Evolutionary conservation across 2,329 filamentous ascomycete species (phyloP).

Genomic region (Alternaria incomplexa): DNA sequence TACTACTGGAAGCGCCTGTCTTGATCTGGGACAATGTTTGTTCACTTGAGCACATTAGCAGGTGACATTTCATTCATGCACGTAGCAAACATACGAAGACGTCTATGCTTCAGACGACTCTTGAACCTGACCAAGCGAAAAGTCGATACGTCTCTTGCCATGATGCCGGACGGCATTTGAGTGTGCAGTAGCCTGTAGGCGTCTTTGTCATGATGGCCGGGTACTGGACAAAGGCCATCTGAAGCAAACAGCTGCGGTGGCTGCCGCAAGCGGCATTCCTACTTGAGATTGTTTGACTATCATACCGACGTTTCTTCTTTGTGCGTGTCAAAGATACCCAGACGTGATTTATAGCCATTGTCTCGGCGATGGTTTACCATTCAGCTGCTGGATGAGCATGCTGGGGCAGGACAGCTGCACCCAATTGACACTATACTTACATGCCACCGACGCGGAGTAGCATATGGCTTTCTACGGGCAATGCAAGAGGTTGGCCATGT

Average conservation of each 20-base stretch:
- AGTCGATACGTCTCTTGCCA: neutral
- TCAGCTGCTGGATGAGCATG: neutral
- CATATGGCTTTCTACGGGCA: neutral
- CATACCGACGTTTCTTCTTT: conserved; percentile 17
- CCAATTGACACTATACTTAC: neutral
- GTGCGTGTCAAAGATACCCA: conserved; percentile 13
- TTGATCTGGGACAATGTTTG: neutral
- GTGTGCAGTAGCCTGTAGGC: neutral
- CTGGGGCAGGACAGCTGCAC: too few relatives aligned
- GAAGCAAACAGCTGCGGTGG: conserved; percentile 22
- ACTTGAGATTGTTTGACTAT: conserved; percentile 9
- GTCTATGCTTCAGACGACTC: neutral
- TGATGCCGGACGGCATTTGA: conserved; percentile 4
- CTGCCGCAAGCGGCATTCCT: conserved; percentile 25
- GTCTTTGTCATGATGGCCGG: conserved; percentile 26
- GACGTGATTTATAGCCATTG: neutral
- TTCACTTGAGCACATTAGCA: conserved; percentile 1
- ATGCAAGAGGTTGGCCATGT: neutral
- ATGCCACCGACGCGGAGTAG: neutral
- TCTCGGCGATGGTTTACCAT: conserved; percentile 2
- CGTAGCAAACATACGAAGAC: conserved; percentile 10
- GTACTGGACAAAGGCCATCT: conserved; percentile 23
- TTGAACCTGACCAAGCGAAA: neutral
- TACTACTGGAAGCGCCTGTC: neutral
- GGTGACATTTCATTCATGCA: neutral